These are phyloP conservation scores for Sporobolomyces pararoseus DNA, from an alignment of 768 basidiomycete species.

Conservation along the genomic window DNA sequence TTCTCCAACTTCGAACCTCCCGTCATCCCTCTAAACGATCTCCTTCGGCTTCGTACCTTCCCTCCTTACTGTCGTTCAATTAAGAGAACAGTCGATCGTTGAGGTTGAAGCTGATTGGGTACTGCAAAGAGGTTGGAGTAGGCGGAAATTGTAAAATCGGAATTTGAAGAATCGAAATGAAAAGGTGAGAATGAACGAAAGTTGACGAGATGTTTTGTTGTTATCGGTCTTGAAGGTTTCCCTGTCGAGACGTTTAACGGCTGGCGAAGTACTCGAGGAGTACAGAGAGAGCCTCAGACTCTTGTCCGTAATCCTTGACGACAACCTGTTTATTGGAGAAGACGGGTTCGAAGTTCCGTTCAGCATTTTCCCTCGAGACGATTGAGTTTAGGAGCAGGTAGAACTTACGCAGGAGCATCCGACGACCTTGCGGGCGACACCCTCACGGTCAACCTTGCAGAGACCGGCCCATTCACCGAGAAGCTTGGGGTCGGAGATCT, in stretches of 20 bases:
- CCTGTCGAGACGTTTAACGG: slow-evolving; percentile 56
- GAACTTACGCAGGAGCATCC: slow-evolving; percentile 57
- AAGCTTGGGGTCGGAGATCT: slow-evolving; percentile 87
- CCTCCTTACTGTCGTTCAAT: slow-evolving; percentile 1
- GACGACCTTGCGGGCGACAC: slow-evolving; percentile 87
- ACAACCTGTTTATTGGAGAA: no score
- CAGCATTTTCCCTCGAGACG: no score
- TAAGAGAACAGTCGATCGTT: not conserved
- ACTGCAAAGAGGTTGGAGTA: not conserved
- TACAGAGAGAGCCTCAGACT: slow-evolving; percentile 70
- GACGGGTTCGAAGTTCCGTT: no score
- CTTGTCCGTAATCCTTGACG: slow-evolving; percentile 93
- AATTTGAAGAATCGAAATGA: not conserved
- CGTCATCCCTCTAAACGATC: slow-evolving; percentile 5
- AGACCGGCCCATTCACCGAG: slow-evolving; percentile 91
- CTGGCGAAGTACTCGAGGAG: slow-evolving; percentile 95
- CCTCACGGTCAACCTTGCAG: slow-evolving; percentile 99
- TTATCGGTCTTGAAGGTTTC: not conserved
- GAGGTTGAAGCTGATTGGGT: not conserved
- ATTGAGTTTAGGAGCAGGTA: not conserved
- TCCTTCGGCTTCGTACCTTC: no score
- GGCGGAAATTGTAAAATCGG: not conserved
- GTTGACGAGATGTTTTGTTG: not conserved
- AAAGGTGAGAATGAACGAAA: no score
- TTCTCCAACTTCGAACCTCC: no score